Evolutionary conservation across 345 rosid species (phyloP).

Genomic region (Reutealis trisperma): DNA sequence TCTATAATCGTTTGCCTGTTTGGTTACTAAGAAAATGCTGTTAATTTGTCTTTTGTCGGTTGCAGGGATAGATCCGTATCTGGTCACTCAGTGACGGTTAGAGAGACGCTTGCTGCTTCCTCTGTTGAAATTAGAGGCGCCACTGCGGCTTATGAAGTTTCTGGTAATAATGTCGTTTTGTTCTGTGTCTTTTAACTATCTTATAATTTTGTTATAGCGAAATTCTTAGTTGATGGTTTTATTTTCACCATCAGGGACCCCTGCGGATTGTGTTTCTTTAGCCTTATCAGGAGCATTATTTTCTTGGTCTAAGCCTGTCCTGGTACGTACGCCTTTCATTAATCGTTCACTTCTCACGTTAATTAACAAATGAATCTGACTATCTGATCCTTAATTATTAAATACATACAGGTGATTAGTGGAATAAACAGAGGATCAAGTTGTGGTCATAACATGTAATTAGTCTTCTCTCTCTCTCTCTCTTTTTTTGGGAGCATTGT

Average conservation of each 20-base stretch:
- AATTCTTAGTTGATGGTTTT: background rate
- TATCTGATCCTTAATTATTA: background rate
- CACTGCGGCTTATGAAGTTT: conserved; percentile 26
- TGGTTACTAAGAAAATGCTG: background rate
- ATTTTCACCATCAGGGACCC: conserved; percentile 17
- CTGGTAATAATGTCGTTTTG: conserved; percentile 3
- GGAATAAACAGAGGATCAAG: conserved; percentile 27
- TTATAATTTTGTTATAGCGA: background rate
- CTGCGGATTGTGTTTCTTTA: conserved; percentile 29
- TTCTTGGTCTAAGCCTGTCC: conserved; percentile 25
- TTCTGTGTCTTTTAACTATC: background rate
- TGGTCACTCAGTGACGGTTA: conserved; percentile 24
- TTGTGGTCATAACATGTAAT: conserved; percentile 23
- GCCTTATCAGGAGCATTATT: conserved; percentile 27
- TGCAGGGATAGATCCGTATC: conserved; percentile 25
- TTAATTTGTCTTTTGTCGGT: background rate
- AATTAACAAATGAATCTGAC: background rate
- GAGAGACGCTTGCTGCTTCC: conserved; percentile 15
- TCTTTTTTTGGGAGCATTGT: too few relatives aligned
- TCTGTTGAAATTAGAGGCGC: conserved; percentile 19
- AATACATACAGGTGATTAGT: conserved; percentile 17
- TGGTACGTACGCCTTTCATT: background rate
- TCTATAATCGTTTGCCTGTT: background rate
- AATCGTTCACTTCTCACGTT: background rate
- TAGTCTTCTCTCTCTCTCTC: background rate